Base-by-base conservation (phyloP, 768 basidiomycete species). In the Amyloporia xantha region DNA sequence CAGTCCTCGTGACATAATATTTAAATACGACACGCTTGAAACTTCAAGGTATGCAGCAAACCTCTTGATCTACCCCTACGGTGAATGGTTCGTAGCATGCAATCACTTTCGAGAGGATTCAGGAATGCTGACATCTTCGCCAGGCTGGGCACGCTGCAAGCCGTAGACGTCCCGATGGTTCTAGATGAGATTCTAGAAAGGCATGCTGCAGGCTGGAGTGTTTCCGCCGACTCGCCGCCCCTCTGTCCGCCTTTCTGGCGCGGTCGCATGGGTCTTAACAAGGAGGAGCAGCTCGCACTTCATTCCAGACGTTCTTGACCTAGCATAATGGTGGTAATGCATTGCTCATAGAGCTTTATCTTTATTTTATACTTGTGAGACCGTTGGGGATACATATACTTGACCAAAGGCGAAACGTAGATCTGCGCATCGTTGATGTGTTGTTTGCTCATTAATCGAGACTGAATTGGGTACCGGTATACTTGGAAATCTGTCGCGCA, bases 181-280 rank as follows among this genome's bases (percentile, higher is more conserved):
- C 51, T 90, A 20, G 70, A 76, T 24, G 64, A 68, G 36, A 59
- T 82, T 42, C 41, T 76, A 33, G 54, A 56, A 23, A 50, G 60
- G 49, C 60, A 65, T 13, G 38, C 57, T 6, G 44, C 55, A 23
- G 71, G 27, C n/a, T 33, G 27, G 23, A 15, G 23, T 21, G 41
- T 42, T 17, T 13, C 7, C 33, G 20, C 20, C 33, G 20, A 13
- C 41, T 30, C 45, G 41, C 48, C 63, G 7, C 76, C 79, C 4
- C 55, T 76, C 15, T 65, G 71, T 36, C 71, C 69, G 40, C 52
- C 59, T 0, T 75, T 81, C 59, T 88, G 84, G 85, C 74, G 87
- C 50, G 86, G 87, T 10, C 70, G 84, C 26, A 86, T 83, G 76
- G 85, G 86, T 0, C 59, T 84, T 19, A 67, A 66, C 27, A 81